Evolutionary conservation across 176 grass and related monocot genomes (phyloP).

Genomic region (Hyparrhenia diplandra): DNA sequence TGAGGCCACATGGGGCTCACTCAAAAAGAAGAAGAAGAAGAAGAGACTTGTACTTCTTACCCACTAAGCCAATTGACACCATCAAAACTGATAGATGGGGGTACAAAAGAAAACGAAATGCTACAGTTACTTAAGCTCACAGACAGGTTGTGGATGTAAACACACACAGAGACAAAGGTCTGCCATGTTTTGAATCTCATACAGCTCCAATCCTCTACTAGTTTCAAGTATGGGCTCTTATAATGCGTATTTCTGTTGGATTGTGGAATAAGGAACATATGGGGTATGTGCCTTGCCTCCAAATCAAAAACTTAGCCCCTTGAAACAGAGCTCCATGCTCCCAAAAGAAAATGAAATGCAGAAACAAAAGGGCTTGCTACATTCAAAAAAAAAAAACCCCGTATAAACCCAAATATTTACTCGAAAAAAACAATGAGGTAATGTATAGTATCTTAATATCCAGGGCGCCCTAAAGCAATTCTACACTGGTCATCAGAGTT

Average conservation of each 20-base stretch:
- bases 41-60: background rate
- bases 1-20: background rate
- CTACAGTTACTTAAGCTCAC: background rate
- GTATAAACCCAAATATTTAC: too few relatives aligned
- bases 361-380: background rate
- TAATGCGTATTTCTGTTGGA: background rate
- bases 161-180: too few relatives aligned
- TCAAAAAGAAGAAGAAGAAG: too few relatives aligned
- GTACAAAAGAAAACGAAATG: background rate
- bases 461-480: background rate
- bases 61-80: background rate
- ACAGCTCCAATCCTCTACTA: background rate
- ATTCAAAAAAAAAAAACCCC: too few relatives aligned
- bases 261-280: background rate
- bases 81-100: background rate
- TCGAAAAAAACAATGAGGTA: too few relatives aligned
- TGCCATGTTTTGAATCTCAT: background rate
- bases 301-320: background rate
- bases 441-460: background rate
- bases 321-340: background rate
- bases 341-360: background rate
- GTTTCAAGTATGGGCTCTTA: background rate
- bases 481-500: background rate
- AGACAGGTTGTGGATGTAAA: background rate
- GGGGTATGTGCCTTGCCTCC: background rate